Conservation (phyloP, 1,139 yeast genomes). For the Meyerozyma guilliermondii region DNA sequence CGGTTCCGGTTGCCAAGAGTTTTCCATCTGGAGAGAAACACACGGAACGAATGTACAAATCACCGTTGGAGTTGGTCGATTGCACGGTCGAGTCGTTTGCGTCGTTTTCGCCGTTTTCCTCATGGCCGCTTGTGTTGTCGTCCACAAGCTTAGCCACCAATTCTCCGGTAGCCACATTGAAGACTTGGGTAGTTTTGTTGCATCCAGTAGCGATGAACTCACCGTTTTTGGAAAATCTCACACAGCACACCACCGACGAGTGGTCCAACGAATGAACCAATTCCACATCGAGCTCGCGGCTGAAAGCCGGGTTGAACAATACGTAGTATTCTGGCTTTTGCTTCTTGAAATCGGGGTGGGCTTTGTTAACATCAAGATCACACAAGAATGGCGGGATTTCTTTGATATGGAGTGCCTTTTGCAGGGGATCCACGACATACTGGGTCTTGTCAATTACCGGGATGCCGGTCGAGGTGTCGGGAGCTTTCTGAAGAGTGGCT, state of each 20-base stretch:
- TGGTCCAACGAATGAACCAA: slow-evolving; percentile 88
- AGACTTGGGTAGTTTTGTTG: slow-evolving; percentile 92
- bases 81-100: slow-evolving; percentile 20
- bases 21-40: slow-evolving; percentile 97
- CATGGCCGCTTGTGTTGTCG: slow-evolving; percentile 49
- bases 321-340: slow-evolving; percentile 86
- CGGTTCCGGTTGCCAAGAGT: slow-evolving; percentile 95
- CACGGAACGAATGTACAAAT: slow-evolving; percentile 88
- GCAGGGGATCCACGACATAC: slow-evolving; percentile 39
- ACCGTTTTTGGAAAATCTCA: slow-evolving; percentile 88
- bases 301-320: slow-evolving; percentile 82
- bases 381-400: slow-evolving; percentile 78
- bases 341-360: slow-evolving; percentile 75
- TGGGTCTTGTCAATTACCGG: slow-evolving; percentile 38
- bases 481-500: slow-evolving; percentile 11
- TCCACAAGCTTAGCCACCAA: slow-evolving; percentile 80
- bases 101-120: slow-evolving; percentile 10
- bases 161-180: slow-evolving; percentile 88
- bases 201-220: slow-evolving; percentile 95
- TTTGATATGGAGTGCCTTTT: slow-evolving; percentile 55
- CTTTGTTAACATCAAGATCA: slow-evolving; percentile 75
- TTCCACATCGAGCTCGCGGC: slow-evolving; percentile 70
- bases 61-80: slow-evolving; percentile 53
- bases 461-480: slow-evolving; percentile 32
- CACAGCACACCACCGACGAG: slow-evolving; percentile 94